A percentile compares a stretch with the other conserved stretches of the same genome.
phyloP scores from a whole-genome alignment of 768 basidiomycete genomes.

The Trametes maxima region DNA sequence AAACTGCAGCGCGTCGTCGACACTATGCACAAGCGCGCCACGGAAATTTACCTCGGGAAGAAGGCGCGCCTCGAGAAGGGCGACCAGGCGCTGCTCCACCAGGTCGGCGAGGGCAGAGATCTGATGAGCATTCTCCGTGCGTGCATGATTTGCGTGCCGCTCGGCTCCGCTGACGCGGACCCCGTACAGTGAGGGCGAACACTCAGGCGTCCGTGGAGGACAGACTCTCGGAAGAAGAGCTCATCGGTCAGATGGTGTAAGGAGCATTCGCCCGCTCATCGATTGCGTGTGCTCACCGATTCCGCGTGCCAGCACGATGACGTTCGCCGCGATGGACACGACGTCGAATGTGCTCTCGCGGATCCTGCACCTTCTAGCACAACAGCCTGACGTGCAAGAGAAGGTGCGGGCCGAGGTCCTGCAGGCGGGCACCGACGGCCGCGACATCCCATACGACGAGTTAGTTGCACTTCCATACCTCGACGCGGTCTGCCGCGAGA shows the following conservation, averaged over 20 bases:
- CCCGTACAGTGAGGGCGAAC: slow-evolving; percentile 29
- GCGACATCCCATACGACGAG: slow-evolving; percentile 35
- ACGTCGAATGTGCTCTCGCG: slow-evolving; percentile 26
- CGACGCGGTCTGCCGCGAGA: slow-evolving; percentile 40
- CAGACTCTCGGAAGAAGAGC: slow-evolving; percentile 30
- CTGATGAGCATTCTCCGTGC: slow-evolving; percentile 44
- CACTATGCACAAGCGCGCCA: slow-evolving; percentile 47
- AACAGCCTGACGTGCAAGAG: slow-evolving; percentile 18
- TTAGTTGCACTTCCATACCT: slow-evolving; percentile 41
- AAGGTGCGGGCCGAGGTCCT: slow-evolving; percentile 21
- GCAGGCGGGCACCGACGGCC: slow-evolving; percentile 14
- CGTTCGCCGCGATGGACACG: slow-evolving; percentile 27
- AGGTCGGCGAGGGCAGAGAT: slow-evolving; percentile 42
- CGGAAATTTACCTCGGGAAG: slow-evolving; percentile 43
- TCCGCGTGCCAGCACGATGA: slow-evolving; percentile 14
- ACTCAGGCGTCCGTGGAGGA: slow-evolving; percentile 21
- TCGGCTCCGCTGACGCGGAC: background rate
- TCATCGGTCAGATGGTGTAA: slow-evolving; percentile 35
- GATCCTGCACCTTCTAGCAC: slow-evolving; percentile 23
- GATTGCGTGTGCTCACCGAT: background rate
- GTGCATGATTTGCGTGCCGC: background rate
- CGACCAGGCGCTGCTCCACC: slow-evolving; percentile 30
- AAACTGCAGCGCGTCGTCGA: slow-evolving; percentile 49
- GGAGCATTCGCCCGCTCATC: background rate
- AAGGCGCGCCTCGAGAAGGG: slow-evolving; percentile 31